Evolutionary conservation across 2,329 filamentous ascomycete genomes (phyloP), one percentile per base, ranked within the genome.

Genomic region (Alternaria sp.): DNA sequence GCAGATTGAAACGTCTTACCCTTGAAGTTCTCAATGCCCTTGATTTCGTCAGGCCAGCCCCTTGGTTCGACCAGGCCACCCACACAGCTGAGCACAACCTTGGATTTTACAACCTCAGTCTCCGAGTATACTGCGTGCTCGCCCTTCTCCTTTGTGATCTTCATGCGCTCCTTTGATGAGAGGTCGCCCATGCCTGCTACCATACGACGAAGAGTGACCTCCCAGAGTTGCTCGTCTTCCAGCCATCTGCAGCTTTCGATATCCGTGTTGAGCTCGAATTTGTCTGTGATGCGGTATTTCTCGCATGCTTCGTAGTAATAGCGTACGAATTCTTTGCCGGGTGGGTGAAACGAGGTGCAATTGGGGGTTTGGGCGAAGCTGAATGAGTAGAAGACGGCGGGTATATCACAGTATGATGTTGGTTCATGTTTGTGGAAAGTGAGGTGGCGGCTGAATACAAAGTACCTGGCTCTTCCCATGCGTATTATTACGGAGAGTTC

Each of bases 1-100:
- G 85, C 84, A 0, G 85, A 85, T 63, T 87, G 85, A 58, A 86
- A 84, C 42, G 85, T 78, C n/a, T 80, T 72, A 5, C 85, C 85
- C 58, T 83, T 74, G 66, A 87, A 87, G 3, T 72, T 74, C 9
- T 86, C 83, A 37, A 81, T 79, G 0, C 85, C 85, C 9, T 81
- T 80, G 24, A 86, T 79, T 17, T 80, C 76, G 10, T 81, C 75
- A 3, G 84, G 83, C 78, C 80, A 83, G 17, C 74, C 72, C 34
- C 79, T 81, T 1, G 85, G 85, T 56, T 87, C 83, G 0, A 86
- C 83, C 5, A 88, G 72, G 1, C 81, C 83, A 11, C 86, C 86
- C 14, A 85, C 84, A 44, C 79, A 80, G 62, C 81, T 84, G 54
- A 85, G 74, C 17, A 87, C 77, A n/a, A 86, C 72, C 66, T 85